phyloP scores from a whole-genome alignment of 129 eudicot species.

The Smallanthus sonchifolius region DNA sequence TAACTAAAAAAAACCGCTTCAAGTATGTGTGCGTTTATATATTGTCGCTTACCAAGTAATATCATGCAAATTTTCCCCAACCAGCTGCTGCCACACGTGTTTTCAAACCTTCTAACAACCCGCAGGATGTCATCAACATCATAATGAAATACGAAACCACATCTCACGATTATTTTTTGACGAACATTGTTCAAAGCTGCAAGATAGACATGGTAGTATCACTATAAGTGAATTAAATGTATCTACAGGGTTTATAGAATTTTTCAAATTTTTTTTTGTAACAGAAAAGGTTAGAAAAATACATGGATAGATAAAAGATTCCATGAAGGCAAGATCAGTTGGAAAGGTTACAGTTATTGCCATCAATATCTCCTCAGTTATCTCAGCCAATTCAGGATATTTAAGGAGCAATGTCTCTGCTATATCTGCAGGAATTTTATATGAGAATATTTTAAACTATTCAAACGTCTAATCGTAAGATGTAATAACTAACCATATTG shows the following conservation, averaged over 20 bases:
- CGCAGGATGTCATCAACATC: neutral
- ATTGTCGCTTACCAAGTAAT: conserved; percentile 10
- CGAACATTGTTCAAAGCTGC: conserved; percentile 2
- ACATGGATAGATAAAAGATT: conserved; percentile 7
- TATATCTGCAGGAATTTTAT: conserved; percentile 3
- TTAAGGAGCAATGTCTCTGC: neutral
- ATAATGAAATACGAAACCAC: neutral
- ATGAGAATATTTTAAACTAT: neutral
- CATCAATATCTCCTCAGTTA: neutral
- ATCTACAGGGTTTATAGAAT: neutral
- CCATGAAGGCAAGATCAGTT: neutral
- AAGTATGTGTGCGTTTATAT: too few relatives aligned
- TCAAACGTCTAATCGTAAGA: too few relatives aligned
- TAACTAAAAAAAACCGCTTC: too few relatives aligned
- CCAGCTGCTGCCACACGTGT: neutral
- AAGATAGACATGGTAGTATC: neutral
- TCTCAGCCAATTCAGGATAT: neutral
- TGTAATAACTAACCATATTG: conserved; percentile 22
- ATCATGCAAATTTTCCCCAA: neutral
- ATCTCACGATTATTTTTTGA: neutral
- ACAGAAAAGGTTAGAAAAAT: too few relatives aligned
- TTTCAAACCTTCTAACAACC: neutral
- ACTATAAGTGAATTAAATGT: neutral
- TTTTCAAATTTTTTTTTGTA: too few relatives aligned
- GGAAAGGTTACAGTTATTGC: conserved; percentile 17